Conservation (phyloP, 306 rosid species). For the Morella rubra region DNA sequence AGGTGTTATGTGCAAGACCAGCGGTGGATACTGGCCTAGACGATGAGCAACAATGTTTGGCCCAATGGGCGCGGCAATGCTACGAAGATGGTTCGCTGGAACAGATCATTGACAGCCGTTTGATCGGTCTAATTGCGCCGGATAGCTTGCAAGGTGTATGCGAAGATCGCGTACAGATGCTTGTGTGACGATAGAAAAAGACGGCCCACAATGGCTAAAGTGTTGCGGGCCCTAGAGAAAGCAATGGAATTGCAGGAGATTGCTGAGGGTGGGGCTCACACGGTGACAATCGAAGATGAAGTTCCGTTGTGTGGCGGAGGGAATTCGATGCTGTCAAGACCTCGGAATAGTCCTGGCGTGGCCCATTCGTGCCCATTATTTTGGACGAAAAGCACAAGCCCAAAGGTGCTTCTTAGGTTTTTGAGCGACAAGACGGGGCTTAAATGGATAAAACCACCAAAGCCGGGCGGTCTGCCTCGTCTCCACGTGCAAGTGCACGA, state of each 20-base stretch:
- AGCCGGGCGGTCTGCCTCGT: not conserved
- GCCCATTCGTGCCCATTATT: slow-evolving; percentile 14
- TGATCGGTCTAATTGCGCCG: not conserved
- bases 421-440: slow-evolving; percentile 7
- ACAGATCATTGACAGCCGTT: not conserved
- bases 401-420: not conserved
- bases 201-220: slow-evolving; percentile 22
- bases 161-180: slow-evolving; percentile 6
- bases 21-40: slow-evolving; percentile 12
- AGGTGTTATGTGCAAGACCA: not conserved
- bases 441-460: slow-evolving; percentile 8
- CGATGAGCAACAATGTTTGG: slow-evolving; percentile 8
- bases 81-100: not conserved
- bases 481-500: not conserved
- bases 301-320: not conserved
- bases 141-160: not conserved
- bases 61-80: not conserved
- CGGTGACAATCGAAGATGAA: not conserved
- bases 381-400: not conserved
- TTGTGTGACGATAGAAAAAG: not conserved
- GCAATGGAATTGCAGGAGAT: slow-evolving; percentile 14
- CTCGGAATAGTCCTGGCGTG: not conserved
- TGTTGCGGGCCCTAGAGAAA: slow-evolving; percentile 20
- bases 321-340: not conserved
- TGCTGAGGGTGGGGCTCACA: not conserved